These are phyloP conservation scores for Linum lewisii DNA, from an alignment of 345 rosid genomes.

Conservation along the genomic window DNA sequence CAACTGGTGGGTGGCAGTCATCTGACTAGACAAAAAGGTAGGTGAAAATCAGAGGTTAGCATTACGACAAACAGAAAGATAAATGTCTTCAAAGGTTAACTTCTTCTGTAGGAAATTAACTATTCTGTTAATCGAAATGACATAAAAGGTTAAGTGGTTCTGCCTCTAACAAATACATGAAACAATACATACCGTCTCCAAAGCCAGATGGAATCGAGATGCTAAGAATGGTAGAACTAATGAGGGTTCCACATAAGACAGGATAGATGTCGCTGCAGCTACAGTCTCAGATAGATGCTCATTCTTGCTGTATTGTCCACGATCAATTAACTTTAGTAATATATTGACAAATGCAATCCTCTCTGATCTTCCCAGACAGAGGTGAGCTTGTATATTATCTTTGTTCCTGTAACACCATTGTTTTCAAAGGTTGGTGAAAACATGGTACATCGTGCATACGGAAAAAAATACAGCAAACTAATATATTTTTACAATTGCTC, in stretches of 20 bases:
- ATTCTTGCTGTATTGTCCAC: slow-evolving; percentile 97
- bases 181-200: slow-evolving; percentile 84
- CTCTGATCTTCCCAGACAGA: slow-evolving; percentile 56
- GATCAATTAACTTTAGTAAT: slow-evolving; percentile 77
- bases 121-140: not conserved
- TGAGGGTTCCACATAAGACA: slow-evolving; percentile 92
- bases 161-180: slow-evolving; percentile 4
- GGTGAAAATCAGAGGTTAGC: slow-evolving; percentile 29
- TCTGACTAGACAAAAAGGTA: slow-evolving; percentile 66
- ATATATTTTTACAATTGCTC: slow-evolving; percentile 70
- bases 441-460: slow-evolving; percentile 14
- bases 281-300: slow-evolving; percentile 98
- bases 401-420: slow-evolving; percentile 40
- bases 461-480: slow-evolving; percentile 10
- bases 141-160: not conserved
- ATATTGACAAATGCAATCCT: slow-evolving; percentile 63
- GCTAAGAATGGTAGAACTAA: slow-evolving; percentile 92
- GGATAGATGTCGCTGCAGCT: slow-evolving; percentile 85
- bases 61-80: slow-evolving; percentile 9
- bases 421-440: slow-evolving; percentile 24
- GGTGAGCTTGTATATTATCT: slow-evolving; percentile 26
- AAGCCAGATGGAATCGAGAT: slow-evolving; percentile 88
- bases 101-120: not conserved
- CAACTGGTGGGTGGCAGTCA: slow-evolving; percentile 98
- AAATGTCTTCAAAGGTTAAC: not conserved